Conservation (phyloP, 768 basidiomycete genomes). For the Suillus placidus region DNA sequence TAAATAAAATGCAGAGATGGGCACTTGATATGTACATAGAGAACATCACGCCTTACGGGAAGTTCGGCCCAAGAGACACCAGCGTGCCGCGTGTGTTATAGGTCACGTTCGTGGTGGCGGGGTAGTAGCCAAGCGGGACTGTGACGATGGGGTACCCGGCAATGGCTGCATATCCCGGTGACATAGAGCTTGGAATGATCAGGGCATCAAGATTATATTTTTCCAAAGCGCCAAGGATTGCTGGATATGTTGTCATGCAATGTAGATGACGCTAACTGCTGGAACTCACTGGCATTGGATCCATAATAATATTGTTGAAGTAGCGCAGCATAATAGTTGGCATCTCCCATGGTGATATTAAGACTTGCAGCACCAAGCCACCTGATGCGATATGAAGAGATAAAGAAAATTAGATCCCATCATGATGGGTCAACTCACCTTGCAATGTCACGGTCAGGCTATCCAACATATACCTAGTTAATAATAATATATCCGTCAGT, state of each 20-base stretch:
- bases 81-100: neutral
- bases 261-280: neutral
- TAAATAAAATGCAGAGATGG: neutral
- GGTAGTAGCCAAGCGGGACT: constrained; percentile 65
- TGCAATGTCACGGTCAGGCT: constrained; percentile 5
- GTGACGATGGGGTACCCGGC: constrained; percentile 67
- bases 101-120: constrained; percentile 38
- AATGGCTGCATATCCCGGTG: constrained; percentile 37
- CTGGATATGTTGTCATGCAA: constrained; percentile 18
- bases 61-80: neutral
- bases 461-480: neutral
- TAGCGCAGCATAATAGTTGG: neutral
- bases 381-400: neutral
- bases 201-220: constrained; percentile 53
- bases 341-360: constrained; percentile 2
- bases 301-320: constrained; percentile 6
- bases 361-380: neutral
- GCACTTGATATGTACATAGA: neutral
- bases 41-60: neutral
- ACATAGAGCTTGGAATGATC: constrained; percentile 41
- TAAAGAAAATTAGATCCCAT: neutral
- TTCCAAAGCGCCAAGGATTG: constrained; percentile 56
- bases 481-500: neutral
- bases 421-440: neutral
- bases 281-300: constrained; percentile 1